Conservation (phyloP, 2,329 filamentous ascomycete genomes). For the Eurotiales sp. region DNA sequence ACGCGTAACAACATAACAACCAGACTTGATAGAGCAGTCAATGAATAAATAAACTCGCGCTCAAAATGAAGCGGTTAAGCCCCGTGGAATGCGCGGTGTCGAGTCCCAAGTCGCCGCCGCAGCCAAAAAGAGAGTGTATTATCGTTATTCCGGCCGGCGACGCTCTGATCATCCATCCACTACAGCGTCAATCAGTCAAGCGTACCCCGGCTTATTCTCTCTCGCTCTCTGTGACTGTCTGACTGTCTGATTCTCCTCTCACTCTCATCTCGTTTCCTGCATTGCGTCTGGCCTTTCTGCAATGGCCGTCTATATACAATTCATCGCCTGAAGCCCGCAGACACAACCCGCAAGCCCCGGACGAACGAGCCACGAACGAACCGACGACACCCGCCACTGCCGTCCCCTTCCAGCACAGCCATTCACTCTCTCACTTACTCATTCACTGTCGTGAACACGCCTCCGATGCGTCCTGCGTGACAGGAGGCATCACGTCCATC, state of each 20-base stretch:
- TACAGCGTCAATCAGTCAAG: neutral
- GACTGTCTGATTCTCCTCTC: neutral
- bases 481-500: no score
- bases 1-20: no score
- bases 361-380: constrained; percentile 10
- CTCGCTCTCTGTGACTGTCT: no score
- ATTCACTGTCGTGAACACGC: neutral
- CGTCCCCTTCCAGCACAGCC: constrained; percentile 5
- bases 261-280: neutral
- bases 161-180: constrained; percentile 4
- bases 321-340: neutral
- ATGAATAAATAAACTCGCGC: no score
- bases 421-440: constrained; percentile 1
- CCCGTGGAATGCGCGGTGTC: neutral
- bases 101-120: no score
- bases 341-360: neutral
- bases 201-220: neutral
- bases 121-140: constrained; percentile 4
- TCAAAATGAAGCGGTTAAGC: neutral
- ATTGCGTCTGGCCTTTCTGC: no score
- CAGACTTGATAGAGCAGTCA: no score
- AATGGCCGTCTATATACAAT: constrained; percentile 7
- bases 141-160: constrained; percentile 16
- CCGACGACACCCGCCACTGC: constrained; percentile 13
- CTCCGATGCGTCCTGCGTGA: neutral